phyloP scores from a whole-genome alignment of 371 early-diverging fungal genomes.

The Apophysomyces elegans region DNA sequence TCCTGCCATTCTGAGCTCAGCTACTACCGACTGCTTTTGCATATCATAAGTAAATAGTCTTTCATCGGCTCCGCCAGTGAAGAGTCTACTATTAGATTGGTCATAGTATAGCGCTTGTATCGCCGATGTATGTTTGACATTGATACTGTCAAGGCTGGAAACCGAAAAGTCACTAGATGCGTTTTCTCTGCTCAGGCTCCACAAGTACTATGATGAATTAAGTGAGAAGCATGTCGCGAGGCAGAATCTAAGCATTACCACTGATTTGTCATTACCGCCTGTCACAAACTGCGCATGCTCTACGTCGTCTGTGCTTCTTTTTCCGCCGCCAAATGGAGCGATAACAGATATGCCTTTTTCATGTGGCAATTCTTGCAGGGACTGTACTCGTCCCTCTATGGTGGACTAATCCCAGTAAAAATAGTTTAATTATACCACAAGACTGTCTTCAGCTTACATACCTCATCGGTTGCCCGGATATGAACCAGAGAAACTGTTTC shows the following conservation, averaged over 20 bases:
- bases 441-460: background rate
- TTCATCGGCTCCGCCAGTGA: slow-evolving; percentile 39
- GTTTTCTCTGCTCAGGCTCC: slow-evolving; percentile 16
- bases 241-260: slow-evolving; percentile 23
- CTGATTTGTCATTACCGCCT: slow-evolving; percentile 38
- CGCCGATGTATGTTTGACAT: slow-evolving; percentile 31
- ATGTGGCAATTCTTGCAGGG: slow-evolving; percentile 32
- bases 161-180: slow-evolving; percentile 17
- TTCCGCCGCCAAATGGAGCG: slow-evolving; percentile 21
- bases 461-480: slow-evolving; percentile 16
- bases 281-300: slow-evolving; percentile 38
- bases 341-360: slow-evolving; percentile 29
- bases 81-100: slow-evolving; percentile 20
- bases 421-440: background rate
- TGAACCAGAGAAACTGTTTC: slow-evolving; percentile 23
- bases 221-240: background rate
- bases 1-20: slow-evolving; percentile 15
- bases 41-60: slow-evolving; percentile 31
- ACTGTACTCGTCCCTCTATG: slow-evolving; percentile 31
- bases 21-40: slow-evolving; percentile 9
- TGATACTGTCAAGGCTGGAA: slow-evolving; percentile 15
- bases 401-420: slow-evolving; percentile 10
- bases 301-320: slow-evolving; percentile 12
- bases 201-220: slow-evolving; percentile 22
- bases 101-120: slow-evolving; percentile 32